These are phyloP conservation scores for Penicillium concentricum DNA, from an alignment of 2,329 filamentous ascomycete species.

Conservation along the genomic window DNA sequence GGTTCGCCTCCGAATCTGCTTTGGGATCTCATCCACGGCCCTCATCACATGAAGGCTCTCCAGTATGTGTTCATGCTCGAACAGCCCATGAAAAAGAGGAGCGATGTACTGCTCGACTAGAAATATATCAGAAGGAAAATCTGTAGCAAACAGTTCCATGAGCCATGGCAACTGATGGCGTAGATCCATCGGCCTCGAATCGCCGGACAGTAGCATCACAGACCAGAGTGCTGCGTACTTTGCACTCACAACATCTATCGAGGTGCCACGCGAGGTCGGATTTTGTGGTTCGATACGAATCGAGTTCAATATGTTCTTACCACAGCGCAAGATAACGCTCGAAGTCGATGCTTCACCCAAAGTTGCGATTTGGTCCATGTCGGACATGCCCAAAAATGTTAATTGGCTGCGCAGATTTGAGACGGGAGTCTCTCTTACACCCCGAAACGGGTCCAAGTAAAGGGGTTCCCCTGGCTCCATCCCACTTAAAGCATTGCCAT, in stretches of 20 bases:
- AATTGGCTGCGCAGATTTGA: slow-evolving; percentile 60
- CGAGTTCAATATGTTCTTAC: slow-evolving; percentile 77
- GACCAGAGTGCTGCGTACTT: slow-evolving; percentile 76
- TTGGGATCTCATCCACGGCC: slow-evolving; percentile 56
- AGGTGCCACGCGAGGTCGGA: slow-evolving; percentile 27
- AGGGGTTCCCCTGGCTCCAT: slow-evolving; percentile 53
- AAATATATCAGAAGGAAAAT: slow-evolving; percentile 70
- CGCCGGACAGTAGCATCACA: slow-evolving; percentile 54
- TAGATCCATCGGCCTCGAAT: slow-evolving; percentile 49
- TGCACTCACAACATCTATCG: slow-evolving; percentile 59
- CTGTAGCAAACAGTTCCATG: slow-evolving; percentile 61
- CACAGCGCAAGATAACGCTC: slow-evolving; percentile 71
- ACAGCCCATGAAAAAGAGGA: slow-evolving; percentile 56
- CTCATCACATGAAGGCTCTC: slow-evolving; percentile 57
- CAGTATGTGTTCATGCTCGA: slow-evolving; percentile 55
- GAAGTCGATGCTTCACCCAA: slow-evolving; percentile 63
- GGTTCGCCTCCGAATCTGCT: slow-evolving; percentile 43
- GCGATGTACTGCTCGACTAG: slow-evolving; percentile 67
- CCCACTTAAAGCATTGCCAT: slow-evolving; percentile 44
- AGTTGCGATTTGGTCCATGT: slow-evolving; percentile 48
- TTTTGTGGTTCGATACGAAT: slow-evolving; percentile 53
- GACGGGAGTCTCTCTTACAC: slow-evolving; percentile 63
- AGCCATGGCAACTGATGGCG: slow-evolving; percentile 65
- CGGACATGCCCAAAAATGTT: slow-evolving; percentile 50
- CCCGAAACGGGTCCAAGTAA: slow-evolving; percentile 81